phyloP scores from a whole-genome alignment of 2,329 filamentous ascomycete genomes.

The Ophiocordyceps camponoti-saundersi region DNA sequence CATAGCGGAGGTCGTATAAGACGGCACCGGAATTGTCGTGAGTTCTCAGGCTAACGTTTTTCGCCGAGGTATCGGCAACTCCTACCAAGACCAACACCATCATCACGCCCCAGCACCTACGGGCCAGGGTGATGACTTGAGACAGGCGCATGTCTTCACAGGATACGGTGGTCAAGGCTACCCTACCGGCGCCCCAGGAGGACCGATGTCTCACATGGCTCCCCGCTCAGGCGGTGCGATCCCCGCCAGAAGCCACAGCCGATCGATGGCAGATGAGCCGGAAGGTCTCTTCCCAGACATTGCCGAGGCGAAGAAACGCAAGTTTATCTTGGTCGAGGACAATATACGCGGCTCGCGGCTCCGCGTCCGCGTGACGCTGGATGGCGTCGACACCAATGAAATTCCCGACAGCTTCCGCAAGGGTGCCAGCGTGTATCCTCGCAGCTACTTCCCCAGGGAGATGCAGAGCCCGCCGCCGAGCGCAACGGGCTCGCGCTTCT shows the following conservation, averaged over 20 bases:
- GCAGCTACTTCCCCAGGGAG: conserved; percentile 81
- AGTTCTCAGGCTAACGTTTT: conserved; percentile 13
- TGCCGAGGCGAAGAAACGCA: conserved; percentile 79
- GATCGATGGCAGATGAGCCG: conserved; percentile 38
- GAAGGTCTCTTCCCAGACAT: conserved; percentile 72
- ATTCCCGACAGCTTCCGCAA: conserved; percentile 93
- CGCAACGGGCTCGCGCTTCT: conserved; percentile 58
- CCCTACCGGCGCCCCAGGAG: conserved; percentile 28
- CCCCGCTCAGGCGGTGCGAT: conserved; percentile 19
- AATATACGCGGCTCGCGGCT: conserved; percentile 64
- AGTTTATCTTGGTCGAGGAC: conserved; percentile 93
- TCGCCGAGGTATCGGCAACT: conserved; percentile 39
- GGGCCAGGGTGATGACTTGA: conserved; percentile 43
- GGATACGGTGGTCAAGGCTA: conserved; percentile 48
- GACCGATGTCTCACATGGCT: conserved; percentile 47
- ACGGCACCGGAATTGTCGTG: too few relatives aligned
- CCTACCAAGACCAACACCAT: conserved; percentile 50
- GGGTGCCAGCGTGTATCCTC: conserved; percentile 74
- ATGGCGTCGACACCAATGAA: conserved; percentile 84
- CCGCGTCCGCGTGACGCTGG: conserved; percentile 81
- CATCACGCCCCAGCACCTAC: conserved; percentile 41
- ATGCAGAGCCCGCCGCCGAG: conserved; percentile 76
- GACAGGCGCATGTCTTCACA: conserved; percentile 58
- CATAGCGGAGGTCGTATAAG: too few relatives aligned
- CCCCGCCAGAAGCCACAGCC: conserved; percentile 17